Evolutionary conservation across 129 eudicot genomes (phyloP), one percentile per base, ranked within the genome.

Genomic region (Helianthus tuberosus): DNA sequence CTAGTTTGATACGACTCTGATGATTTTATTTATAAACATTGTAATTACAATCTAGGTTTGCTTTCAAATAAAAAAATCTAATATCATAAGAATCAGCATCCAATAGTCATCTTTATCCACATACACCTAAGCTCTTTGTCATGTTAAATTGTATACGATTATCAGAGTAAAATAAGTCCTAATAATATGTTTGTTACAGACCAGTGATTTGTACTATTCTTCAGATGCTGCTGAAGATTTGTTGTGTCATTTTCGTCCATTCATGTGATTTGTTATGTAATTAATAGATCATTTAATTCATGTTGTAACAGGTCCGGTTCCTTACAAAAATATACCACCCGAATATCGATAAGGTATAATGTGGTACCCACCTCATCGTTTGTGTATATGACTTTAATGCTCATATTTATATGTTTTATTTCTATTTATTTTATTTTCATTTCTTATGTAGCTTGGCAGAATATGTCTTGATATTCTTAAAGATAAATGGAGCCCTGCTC

Each of bases 401-500:
- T 81, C 36, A 36, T 48, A 39, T 29, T 38, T 49, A 27, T 1
- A 15, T 50, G 15, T 63, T 64, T 12, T 20, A 57, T 12, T 84
- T 59, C 60, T 6, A 48, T 69, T 64, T 29, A 5, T 10, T n/a
- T 16, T 43, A 29, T 27, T 27, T 27, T 27, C 1, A 27, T 27
- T 27, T 23, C 29, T 9, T 39, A 36, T 77, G 74, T 84, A 93
- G 97, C 98, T 94, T 85, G 98, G 98, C 55, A 88, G 98, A 78
- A 94, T 94, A 79, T 94, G 98, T 80, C 92, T 94, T 25, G 98
- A 94, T 82, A 90, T 94, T 77, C 91, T 94, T 5, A 94, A 94
- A 78, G 98, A 94, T 83, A 94, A 94, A 75, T 94, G 98, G 97
- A 94, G 98, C 65, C 98, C 98, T 10, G 98, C 98, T 50, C 97